Base-by-base conservation (phyloP, 305 asterid genomes). In the Salvia sclarea region DNA sequence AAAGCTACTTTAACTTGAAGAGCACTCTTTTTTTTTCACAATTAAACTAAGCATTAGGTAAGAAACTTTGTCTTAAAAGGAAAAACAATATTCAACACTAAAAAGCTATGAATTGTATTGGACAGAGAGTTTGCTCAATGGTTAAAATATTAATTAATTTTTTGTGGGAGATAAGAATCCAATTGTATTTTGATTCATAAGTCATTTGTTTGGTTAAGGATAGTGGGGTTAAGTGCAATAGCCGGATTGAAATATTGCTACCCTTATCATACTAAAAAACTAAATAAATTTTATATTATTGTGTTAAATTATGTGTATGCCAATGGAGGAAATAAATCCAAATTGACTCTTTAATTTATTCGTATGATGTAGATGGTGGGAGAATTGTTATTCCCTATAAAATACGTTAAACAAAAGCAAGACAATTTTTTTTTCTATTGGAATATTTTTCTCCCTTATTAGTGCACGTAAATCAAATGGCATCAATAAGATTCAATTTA, bases 1-100 rank as follows among this genome's bases (percentile, higher is more conserved):
- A 74, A 74, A 74, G 75, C 71, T 16, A 68, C 71, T 68, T 74
- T 74, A 68, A 71, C 59, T 74, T 54, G 35, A 67, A 52, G 13
- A 22, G 4, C 63, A 65, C 72, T 58, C 57, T 8, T 60, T 64
- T 16, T 8, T 60, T 64, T 16, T 33, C 69, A 40, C 66, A 30
- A 74, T 61, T 66, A 53, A 61, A 68, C 0, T 52, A 74, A 68
- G 61, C 37, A 53, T 61, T 74, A 68, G 79, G 79, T 74, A 54
- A 43, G 79, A 74, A 68, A 68, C 3, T 66, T n/a, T 57, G 10
- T 5, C 37, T 6, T 22, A 14, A 8, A 33, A 12, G n/a, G n/a
- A n/a, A 2, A 11, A 3, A 17, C 18, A 61, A 0, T 53, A 11
- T 68, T 33, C 53, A 64, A 53, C 31, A 1, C 25, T 21, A 49